phyloP scores from a whole-genome alignment of 2,329 filamentous ascomycete genomes.

The Cadophora sp. region DNA sequence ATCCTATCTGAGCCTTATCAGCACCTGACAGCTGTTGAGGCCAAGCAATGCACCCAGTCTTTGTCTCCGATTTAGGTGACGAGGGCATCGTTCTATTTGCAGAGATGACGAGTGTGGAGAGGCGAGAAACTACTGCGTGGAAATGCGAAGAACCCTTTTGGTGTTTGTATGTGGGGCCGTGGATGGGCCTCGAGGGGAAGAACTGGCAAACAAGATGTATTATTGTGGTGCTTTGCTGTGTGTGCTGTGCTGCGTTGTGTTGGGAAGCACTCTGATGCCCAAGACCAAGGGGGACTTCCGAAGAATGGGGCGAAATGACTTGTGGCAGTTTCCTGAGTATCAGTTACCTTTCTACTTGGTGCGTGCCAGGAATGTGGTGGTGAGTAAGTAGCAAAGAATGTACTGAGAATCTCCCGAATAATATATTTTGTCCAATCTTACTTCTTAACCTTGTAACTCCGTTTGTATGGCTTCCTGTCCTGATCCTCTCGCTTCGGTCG shows the following conservation, averaged over 20 bases:
- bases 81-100: neutral
- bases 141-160: too few species aligned
- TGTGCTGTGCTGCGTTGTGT: too few species aligned
- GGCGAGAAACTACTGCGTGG: neutral
- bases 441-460: neutral
- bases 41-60: neutral
- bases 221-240: too few species aligned
- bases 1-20: neutral
- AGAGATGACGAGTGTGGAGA: conserved; percentile 13
- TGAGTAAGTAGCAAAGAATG: neutral
- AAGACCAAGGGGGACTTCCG: neutral
- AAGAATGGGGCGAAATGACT: neutral
- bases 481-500: neutral
- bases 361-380: neutral
- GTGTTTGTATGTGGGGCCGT: too few species aligned
- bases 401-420: neutral
- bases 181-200: too few species aligned
- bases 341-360: too few species aligned
- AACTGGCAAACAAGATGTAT: too few species aligned
- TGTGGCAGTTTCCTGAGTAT: neutral
- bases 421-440: neutral
- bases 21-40: neutral
- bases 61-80: conserved; percentile 8
- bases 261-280: too few species aligned
- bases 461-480: neutral